phyloP scores from a whole-genome alignment of 345 rosid species.

The Rhodomyrtus tomentosa region DNA sequence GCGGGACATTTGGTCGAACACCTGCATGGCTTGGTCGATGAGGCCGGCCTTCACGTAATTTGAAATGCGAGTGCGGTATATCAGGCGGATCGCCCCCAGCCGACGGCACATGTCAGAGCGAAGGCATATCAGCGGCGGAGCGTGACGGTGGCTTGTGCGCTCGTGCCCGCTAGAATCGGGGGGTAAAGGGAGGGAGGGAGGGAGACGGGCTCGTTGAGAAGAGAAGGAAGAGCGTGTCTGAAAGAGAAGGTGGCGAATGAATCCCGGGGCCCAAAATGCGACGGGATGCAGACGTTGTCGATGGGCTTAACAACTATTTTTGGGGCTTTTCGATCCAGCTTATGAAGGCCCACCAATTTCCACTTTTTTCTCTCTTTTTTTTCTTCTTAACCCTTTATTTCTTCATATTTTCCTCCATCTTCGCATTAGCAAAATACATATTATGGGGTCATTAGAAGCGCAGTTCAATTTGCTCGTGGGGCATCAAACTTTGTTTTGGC shows the following conservation, averaged over 20 bases:
- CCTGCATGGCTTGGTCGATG: constrained; percentile 59
- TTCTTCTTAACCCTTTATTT: neutral
- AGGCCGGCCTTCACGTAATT: constrained; percentile 54
- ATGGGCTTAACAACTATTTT: neutral
- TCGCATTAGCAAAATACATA: neutral
- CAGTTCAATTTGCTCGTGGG: neutral
- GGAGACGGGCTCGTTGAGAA: neutral
- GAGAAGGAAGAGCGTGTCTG: neutral
- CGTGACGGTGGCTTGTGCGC: neutral
- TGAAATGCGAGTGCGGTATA: constrained; percentile 64
- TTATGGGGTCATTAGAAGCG: neutral
- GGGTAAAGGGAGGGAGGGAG: neutral
- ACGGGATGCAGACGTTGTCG: neutral
- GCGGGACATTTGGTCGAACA: constrained; percentile 90
- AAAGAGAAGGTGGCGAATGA: neutral
- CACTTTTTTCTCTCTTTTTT: neutral
- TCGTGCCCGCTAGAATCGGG: neutral
- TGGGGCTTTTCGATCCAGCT: neutral
- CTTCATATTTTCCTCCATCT: neutral
- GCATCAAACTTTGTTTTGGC: neutral
- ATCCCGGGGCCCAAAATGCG: neutral
- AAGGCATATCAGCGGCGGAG: constrained; percentile 20
- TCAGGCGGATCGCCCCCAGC: constrained; percentile 81
- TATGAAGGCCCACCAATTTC: neutral
- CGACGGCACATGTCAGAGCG: constrained; percentile 64